Base-by-base conservation (phyloP, 2,329 filamentous ascomycete species). In the Dryadomyces quercivorus region DNA sequence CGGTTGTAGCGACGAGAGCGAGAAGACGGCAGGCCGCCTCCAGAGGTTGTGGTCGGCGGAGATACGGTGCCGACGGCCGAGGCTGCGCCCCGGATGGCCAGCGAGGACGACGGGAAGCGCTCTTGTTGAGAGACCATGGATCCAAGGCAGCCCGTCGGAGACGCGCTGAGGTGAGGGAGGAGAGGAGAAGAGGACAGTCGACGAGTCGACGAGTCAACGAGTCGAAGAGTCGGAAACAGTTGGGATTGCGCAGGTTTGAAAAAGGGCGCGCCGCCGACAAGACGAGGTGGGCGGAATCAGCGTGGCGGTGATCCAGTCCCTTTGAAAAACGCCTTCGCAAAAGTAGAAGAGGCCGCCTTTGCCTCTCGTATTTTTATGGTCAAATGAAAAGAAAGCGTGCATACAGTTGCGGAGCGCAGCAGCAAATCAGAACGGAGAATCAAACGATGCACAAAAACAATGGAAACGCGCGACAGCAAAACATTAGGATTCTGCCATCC, bases 1-100 rank as follows among this genome's bases (percentile, higher is more conserved):
- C 88, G 85, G 66, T 86, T 85, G 64, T 90, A 87, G 61, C 88
- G 62, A 31, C 61, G 60, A 52, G 59, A 47, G 36, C 61, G 61
- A n/a, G 61, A 58, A 48, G 15, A 20, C 16, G 36, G 13, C 36
- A 48, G 16, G 20, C 42, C 55, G 34, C 53, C 56, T 2, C 40
- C 55, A 22, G 57, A 18, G 3, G 16, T 16, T 2, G 18, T 38
- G 31, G 55, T 51, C 50, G 57, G 21, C 18, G 51, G 59, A 54
- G 60, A 57, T 46, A 58, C 52, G 44, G 55, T 54, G 31, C 59
- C 59, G 52, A 44, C 44, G 2, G 38, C 46, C 21, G 55, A 52
- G 8, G 54, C 63, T 62, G 57, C 54, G 16, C 65, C 66, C 59
- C 66, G 64, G 56, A 68, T 57, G 56, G 64, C 60, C 59, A 68